These are phyloP conservation scores for Tolypocladium endophyticum DNA, from an alignment of 2,329 filamentous ascomycete genomes.

Conservation along the genomic window DNA sequence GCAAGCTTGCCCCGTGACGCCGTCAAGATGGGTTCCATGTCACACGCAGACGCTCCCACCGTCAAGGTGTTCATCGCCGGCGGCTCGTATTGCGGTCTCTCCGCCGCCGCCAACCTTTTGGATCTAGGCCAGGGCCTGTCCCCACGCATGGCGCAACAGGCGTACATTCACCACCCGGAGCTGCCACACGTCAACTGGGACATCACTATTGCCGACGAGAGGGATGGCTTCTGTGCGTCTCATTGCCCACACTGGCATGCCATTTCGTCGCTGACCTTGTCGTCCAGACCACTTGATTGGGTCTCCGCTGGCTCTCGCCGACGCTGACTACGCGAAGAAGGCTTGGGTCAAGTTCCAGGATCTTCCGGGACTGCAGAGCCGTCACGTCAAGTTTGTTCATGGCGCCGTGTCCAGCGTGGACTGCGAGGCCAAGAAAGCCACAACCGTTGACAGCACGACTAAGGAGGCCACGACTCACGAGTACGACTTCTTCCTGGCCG, in stretches of 20 bases:
- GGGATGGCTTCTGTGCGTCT: conserved; percentile 70
- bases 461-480: conserved; percentile 28
- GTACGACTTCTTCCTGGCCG: conserved; percentile 70
- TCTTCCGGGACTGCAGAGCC: conserved; percentile 53
- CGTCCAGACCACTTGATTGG: conserved; percentile 62
- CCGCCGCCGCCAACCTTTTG: conserved; percentile 54
- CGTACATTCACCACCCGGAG: conserved; percentile 27
- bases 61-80: conserved; percentile 57
- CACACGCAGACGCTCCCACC: conserved; percentile 16
- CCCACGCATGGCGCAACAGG: conserved; percentile 31
- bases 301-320: conserved; percentile 60
- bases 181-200: conserved; percentile 46
- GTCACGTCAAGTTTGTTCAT: conserved; percentile 53
- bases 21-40: conserved; percentile 18
- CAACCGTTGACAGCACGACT: conserved; percentile 38
- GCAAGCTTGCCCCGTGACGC: background rate
- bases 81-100: conserved; percentile 62
- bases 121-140: conserved; percentile 50
- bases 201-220: conserved; percentile 65
- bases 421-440: conserved; percentile 45
- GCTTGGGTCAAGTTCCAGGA: conserved; percentile 62
- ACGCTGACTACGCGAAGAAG: conserved; percentile 50
- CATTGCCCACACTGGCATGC: background rate
- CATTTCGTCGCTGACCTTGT: conserved; percentile 1
- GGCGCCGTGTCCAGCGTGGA: conserved; percentile 55